phyloP scores from a whole-genome alignment of 805 yeast genomes.

The Candida patagonica region DNA sequence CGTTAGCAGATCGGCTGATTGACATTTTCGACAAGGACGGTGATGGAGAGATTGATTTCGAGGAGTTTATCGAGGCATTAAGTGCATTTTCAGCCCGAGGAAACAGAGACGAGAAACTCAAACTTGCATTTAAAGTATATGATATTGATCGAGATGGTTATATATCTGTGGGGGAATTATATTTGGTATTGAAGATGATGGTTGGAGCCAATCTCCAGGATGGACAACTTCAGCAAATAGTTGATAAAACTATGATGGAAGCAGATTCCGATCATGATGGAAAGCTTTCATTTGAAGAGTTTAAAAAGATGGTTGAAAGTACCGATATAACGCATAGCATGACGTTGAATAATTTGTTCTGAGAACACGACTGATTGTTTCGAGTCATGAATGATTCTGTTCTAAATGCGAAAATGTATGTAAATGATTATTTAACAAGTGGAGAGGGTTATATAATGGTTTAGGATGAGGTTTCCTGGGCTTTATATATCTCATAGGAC shows the following conservation, averaged over 20 bases:
- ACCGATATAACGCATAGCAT: slow-evolving; percentile 29
- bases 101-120: slow-evolving; percentile 67
- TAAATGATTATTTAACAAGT: no score
- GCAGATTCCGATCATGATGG: slow-evolving; percentile 87
- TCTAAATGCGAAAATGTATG: no score
- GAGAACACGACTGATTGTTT: no score
- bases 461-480: no score
- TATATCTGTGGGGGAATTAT: slow-evolving; percentile 91
- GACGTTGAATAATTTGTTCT: slow-evolving; percentile 27
- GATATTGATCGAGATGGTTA: slow-evolving; percentile 94
- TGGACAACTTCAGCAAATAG: slow-evolving; percentile 86
- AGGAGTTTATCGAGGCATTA: slow-evolving; percentile 81
- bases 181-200: slow-evolving; percentile 89
- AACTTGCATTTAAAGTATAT: slow-evolving; percentile 86
- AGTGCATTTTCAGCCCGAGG: slow-evolving; percentile 85
- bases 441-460: no score
- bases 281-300: slow-evolving; percentile 75
- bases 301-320: slow-evolving; percentile 40
- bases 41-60: slow-evolving; percentile 89
- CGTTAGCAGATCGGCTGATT: slow-evolving; percentile 80
- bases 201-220: slow-evolving; percentile 87
- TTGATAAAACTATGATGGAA: slow-evolving; percentile 93
- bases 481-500: no score
- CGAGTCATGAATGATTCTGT: no score
- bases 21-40: slow-evolving; percentile 92